Base-by-base conservation (phyloP, 495 filamentous ascomycete genomes). In the Lindgomyces ingoldianus region DNA sequence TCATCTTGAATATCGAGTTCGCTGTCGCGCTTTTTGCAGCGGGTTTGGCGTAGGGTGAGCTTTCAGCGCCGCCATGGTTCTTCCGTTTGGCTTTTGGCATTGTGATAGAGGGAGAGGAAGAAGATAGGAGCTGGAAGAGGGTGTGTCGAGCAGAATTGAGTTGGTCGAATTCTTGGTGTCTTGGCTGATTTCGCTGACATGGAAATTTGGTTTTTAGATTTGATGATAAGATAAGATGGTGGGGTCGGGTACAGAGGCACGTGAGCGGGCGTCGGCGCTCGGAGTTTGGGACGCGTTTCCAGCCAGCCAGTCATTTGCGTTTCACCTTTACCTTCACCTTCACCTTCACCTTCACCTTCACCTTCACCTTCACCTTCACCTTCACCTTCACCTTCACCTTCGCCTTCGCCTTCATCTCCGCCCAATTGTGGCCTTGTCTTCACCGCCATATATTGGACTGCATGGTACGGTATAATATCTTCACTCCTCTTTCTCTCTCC, bases 1-100 rank as follows among this genome's bases (percentile, higher is more conserved):
- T 91, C 85, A 90, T 89, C 66, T 85, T 85, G 83, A 96, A 97
- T 76, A 96, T 89, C 70, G 89, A 91, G 77, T 94, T 89, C 24
- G 77, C 72, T 66, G 81, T 76, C 27, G 81, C 77, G 44, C 78
- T 71, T 72, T 81, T 83, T 45, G 79, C 74, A n/a, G 79, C 74
- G 45, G 67, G 75, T 74, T 67, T 66, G 57, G 77, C 70, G 75
- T 91, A 91, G 2, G 88, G 88, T 3, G 70, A 56, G 51, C 25
- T 21, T 27, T 74, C 74, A 30, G 74, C 74, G 50, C 77, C 78
- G 65, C 78, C 75, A 64, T 75, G 77, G 63, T 81, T 83, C 49
- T 78, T 73, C 24, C 79, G 75, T 62, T 83, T 80, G n/a, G 78
- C 77, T 75, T 88, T 88, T n/a, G 79, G 65, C 65, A 68, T 68